Evolutionary conservation across 2,329 filamentous ascomycete species (phyloP).

Genomic region (Diaporthe australafricana): DNA sequence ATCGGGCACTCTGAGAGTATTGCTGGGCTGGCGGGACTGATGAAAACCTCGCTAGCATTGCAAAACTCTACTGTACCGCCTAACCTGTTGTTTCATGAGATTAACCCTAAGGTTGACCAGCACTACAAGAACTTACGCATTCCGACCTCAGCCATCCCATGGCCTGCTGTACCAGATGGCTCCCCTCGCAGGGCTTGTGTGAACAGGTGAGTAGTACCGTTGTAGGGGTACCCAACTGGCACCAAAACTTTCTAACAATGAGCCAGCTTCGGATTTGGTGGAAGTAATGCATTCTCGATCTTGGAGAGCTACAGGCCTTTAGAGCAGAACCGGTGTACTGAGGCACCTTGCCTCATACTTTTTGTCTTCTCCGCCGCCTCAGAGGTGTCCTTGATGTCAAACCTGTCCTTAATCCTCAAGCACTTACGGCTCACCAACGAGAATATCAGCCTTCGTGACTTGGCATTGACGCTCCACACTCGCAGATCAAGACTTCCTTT

Average conservation of each 20-base stretch:
- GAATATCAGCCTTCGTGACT: neutral
- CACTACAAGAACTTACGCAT: conserved; percentile 42
- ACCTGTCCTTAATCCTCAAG: conserved; percentile 40
- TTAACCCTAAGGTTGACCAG: conserved; percentile 47
- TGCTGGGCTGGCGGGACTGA: conserved; percentile 53
- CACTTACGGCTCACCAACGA: conserved; percentile 41
- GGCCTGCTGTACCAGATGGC: neutral
- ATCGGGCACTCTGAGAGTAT: conserved; percentile 59
- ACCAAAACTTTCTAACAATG: too few species aligned
- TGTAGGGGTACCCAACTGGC: too few species aligned
- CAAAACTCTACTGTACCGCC: conserved; percentile 54
- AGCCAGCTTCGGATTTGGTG: conserved; percentile 22
- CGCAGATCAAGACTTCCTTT: neutral
- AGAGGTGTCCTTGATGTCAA: neutral
- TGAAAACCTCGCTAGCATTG: conserved; percentile 56
- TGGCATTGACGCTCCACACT: neutral
- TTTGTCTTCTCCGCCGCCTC: too few species aligned
- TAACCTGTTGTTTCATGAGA: too few species aligned
- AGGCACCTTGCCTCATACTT: too few species aligned
- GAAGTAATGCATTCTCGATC: neutral
- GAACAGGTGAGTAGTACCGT: too few species aligned
- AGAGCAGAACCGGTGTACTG: neutral
- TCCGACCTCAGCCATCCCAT: neutral
- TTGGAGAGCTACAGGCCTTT: neutral
- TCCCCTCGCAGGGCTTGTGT: too few species aligned